Conservation (phyloP, 306 rosid genomes). For the Cucurbita moschata region DNA sequence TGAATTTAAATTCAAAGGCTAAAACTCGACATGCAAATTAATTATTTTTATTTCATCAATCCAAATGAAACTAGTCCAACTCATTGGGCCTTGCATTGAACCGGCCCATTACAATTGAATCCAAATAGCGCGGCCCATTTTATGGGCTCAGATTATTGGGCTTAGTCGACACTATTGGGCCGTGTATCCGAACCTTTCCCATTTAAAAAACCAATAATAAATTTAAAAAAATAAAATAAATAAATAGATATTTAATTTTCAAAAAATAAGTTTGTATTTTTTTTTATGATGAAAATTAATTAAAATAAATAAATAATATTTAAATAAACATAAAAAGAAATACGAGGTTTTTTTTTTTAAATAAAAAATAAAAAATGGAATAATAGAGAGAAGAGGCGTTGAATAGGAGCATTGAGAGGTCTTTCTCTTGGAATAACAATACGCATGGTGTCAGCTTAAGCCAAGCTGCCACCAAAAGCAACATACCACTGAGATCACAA, state of each 20-base stretch:
- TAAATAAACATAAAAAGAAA: background rate
- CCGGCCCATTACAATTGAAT: background rate
- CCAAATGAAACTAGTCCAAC: too few relatives aligned
- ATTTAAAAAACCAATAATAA: background rate
- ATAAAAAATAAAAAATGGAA: background rate
- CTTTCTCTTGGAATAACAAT: conserved; percentile 12
- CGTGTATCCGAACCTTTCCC: background rate
- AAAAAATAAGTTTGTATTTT: too few relatives aligned
- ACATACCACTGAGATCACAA: conserved; percentile 38
- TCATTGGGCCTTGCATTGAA: too few relatives aligned
- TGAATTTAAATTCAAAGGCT: too few relatives aligned
- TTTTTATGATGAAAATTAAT: background rate
- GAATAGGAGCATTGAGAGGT: conserved; percentile 18
- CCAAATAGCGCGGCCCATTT: background rate
- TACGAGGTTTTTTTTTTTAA: background rate
- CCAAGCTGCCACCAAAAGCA: conserved; percentile 44
- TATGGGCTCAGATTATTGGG: background rate
- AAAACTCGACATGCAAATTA: too few relatives aligned
- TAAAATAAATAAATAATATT: too few relatives aligned
- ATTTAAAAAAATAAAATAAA: too few relatives aligned
- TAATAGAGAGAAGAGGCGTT: background rate
- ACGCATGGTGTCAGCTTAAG: conserved; percentile 22
- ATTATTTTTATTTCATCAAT: too few relatives aligned
- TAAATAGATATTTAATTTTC: too few relatives aligned
- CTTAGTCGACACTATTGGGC: background rate